Conservation (phyloP, 768 basidiomycete genomes). For the Podaxis carcinomalis region DNA sequence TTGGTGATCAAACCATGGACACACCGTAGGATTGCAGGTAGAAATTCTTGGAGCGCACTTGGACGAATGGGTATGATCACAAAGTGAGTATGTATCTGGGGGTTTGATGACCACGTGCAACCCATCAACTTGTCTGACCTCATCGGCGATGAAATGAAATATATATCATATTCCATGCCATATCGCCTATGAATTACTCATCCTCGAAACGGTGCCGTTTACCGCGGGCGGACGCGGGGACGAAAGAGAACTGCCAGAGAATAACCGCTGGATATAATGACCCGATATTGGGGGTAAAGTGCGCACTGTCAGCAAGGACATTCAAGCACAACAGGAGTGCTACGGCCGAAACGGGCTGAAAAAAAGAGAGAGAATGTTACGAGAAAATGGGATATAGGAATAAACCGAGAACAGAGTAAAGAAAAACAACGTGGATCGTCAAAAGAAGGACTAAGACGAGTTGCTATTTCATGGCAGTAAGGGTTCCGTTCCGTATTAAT, state of each 20-base stretch:
- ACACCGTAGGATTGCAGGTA: background rate
- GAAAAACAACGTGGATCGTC: background rate
- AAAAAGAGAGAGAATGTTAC: slow-evolving; percentile 7
- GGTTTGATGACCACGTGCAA: slow-evolving; percentile 3
- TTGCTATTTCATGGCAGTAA: slow-evolving; percentile 3
- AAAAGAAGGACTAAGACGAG: background rate
- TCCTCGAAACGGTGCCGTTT: too few species aligned
- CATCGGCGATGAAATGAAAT: background rate
- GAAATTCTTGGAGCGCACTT: background rate
- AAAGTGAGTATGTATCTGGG: background rate
- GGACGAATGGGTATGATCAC: background rate
- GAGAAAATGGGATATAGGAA: slow-evolving; percentile 1
- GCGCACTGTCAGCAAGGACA: background rate
- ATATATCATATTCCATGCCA: background rate
- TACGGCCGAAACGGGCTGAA: slow-evolving; percentile 1
- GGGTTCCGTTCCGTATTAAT: slow-evolving; percentile 11
- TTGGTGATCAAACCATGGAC: background rate
- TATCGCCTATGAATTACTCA: background rate
- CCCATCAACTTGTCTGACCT: background rate
- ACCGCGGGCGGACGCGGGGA: too few species aligned
- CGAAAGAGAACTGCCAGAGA: background rate
- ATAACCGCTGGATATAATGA: background rate
- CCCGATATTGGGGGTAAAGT: background rate
- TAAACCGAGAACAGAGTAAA: slow-evolving; percentile 10
- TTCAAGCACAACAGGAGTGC: background rate